Evolutionary conservation across 352 stramenopile species (phyloP).

Genomic region (Phytophthora constricta): DNA sequence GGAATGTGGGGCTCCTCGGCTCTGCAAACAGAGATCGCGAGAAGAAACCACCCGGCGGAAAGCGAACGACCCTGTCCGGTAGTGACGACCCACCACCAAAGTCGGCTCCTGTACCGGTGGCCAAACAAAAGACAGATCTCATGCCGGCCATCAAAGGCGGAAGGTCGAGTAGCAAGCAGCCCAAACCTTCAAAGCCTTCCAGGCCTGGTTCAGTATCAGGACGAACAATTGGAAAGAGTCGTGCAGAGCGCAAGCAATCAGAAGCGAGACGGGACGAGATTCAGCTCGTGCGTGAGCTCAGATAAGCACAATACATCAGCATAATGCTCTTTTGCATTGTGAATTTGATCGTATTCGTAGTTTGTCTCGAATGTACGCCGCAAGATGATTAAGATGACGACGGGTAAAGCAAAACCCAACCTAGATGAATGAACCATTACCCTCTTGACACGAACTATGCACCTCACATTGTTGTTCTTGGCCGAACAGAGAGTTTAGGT

Average conservation of each 20-base stretch:
- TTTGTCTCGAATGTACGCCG: conserved; percentile 8
- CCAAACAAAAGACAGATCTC: conserved; percentile 37
- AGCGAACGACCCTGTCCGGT: conserved; percentile 24
- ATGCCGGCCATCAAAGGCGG: conserved; percentile 23
- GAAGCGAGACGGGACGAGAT: conserved; percentile 59
- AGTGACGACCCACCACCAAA: conserved; percentile 16
- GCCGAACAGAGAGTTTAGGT: conserved; percentile 49
- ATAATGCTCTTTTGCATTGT: no score
- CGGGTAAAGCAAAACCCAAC: neutral
- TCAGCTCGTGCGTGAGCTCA: conserved; percentile 60
- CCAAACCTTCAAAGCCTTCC: conserved; percentile 14
- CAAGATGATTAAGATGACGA: conserved; percentile 3
- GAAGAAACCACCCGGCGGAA: conserved; percentile 33
- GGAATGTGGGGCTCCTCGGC: conserved; percentile 58
- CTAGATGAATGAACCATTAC: conserved; percentile 26
- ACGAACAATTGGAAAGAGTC: conserved; percentile 26
- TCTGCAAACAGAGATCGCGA: conserved; percentile 23
- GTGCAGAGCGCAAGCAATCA: conserved; percentile 51
- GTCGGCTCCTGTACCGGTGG: conserved; percentile 19
- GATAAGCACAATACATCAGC: conserved; percentile 38
- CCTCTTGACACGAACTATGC: conserved; percentile 15
- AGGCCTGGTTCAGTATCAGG: conserved; percentile 8
- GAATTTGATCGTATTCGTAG: conserved; percentile 5
- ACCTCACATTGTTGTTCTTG: no score
- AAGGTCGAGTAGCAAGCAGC: conserved; percentile 5